Evolutionary conservation across 345 rosid genomes (phyloP).

Genomic region (Mangifera indica): DNA sequence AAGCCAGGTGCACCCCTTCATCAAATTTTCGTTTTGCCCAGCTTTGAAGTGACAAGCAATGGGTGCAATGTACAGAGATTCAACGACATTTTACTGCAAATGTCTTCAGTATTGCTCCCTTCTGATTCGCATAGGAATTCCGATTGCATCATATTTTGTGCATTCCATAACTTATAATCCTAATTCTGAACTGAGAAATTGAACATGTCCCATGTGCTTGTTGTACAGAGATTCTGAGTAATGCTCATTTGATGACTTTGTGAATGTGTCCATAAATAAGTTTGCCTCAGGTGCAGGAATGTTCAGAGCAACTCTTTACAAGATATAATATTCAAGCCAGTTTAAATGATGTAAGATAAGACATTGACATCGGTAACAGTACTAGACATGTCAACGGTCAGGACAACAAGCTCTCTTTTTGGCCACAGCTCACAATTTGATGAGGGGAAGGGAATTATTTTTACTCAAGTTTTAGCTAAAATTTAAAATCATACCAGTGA

Average conservation of each 20-base stretch:
- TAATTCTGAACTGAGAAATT: not conserved
- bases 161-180: not conserved
- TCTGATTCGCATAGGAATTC: not conserved
- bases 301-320: not conserved
- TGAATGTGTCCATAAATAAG: slow-evolving; percentile 1
- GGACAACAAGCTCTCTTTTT: too few relatives aligned
- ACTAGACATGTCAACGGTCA: too few relatives aligned
- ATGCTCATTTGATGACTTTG: not conserved
- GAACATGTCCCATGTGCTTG: not conserved
- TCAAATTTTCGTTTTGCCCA: slow-evolving; percentile 32
- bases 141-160: not conserved
- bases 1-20: slow-evolving; percentile 58
- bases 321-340: not conserved
- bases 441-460: too few relatives aligned
- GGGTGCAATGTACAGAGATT: not conserved
- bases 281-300: not conserved
- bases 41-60: slow-evolving; percentile 11
- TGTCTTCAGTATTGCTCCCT: not conserved
- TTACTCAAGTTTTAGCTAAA: too few relatives aligned
- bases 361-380: too few relatives aligned
- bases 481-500: too few relatives aligned
- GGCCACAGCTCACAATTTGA: too few relatives aligned
- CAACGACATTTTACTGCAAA: not conserved
- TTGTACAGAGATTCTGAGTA: not conserved
- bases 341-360: too few relatives aligned